Base-by-base conservation (phyloP, 176 grass and related monocot genomes). In the Ampelocalamus luodianensis region DNA sequence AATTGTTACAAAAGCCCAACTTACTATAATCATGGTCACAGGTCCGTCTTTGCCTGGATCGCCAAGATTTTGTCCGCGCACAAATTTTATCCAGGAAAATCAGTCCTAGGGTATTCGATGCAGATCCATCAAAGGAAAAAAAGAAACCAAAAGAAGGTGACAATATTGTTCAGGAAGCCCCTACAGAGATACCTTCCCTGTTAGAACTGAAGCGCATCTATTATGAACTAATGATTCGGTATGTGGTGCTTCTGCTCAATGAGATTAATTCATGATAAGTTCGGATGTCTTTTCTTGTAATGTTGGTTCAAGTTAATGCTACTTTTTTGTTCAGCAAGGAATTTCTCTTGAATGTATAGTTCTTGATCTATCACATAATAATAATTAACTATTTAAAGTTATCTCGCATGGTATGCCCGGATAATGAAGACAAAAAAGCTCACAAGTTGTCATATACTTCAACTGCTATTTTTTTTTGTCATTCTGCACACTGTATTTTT, bases 81-180 rank as follows among this genome's bases (percentile, higher is more conserved):
- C 91, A 98, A 66, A 98, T 98, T 86, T 92, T 98, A 43, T 93
- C 96, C 18, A 91, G 96, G 79, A 95, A 96, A 90, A 98, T 98
- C 42, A 98, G 93, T 69, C 43, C 96, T 63, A 89, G 96, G 27
- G 96, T 95, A 51, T 98, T 98, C 46, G 77, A 98, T 14, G 92
- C 86, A 4, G 91, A 95, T 87, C 48, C 91, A 79, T 87, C 89
- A 61, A 98, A 98, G 79, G 96, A 90, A 68, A 95, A 98, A 69
- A 98, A 93, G 90, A 98, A 98, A 22, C 88, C 83, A 18, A 98
- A 98, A 45, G 96, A 98, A 72, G 96, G 96, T 16, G 93, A 94
- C 69, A 90, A 72, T 85, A 85, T 98, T 55, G 87, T 98, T 49
- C 91, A 98, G 87, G 96, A 94, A 71, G 96, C 96, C 36, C 96